Evolutionary conservation across 1,284 basidiomycete genomes (phyloP), one percentile per base, ranked within the genome.

Genomic region (Cryptococcus amylolentus): DNA sequence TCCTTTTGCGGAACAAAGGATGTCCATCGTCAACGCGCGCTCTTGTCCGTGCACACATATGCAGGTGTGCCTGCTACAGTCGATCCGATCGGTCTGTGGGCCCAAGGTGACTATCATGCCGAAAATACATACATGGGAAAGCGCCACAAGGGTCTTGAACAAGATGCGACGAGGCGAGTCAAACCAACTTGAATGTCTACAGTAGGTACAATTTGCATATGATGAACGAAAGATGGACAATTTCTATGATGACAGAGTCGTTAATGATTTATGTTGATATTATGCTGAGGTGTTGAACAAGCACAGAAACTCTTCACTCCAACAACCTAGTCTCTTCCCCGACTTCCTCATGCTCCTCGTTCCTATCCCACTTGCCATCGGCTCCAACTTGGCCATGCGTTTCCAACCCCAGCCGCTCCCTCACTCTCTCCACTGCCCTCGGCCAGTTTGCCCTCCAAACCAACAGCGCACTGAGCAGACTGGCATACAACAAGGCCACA

Each of bases 391-490:
- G 58, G 5, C 67, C 69, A 52, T 62, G 54, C 5, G 48, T 54
- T n/a, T 54, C 53, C 50, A 77, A 52, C 7, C 77, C 76, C 40
- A 79, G 58, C 26, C 77, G 61, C 45, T 71, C 70, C 48, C 75
- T 63, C 2, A 75, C 79, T 60, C 66, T 73, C 58, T 73, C 70
- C 23, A 78, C 77, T 10, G 76, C 77, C 42, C 65, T 55, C 2
- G 67, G 65, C 80, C 80, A 81, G 55, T 81, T 70, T 4, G 79
- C 77, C 31, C 72, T 64, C 65, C 73, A 70, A 26, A 80, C 77
- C 38, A 80, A 61, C 46, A 62, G 59, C 13, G 73, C 69, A 52
- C 70, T 72, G 7, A 75, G 61, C 8, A 72, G 55, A 6, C 69
- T 68, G 1, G 74, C 77, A 52, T 79, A 80, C 9, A 70, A 58